These are phyloP conservation scores for Thielaviopsis populi DNA, from an alignment of 2,329 filamentous ascomycete species.

Conservation along the genomic window DNA sequence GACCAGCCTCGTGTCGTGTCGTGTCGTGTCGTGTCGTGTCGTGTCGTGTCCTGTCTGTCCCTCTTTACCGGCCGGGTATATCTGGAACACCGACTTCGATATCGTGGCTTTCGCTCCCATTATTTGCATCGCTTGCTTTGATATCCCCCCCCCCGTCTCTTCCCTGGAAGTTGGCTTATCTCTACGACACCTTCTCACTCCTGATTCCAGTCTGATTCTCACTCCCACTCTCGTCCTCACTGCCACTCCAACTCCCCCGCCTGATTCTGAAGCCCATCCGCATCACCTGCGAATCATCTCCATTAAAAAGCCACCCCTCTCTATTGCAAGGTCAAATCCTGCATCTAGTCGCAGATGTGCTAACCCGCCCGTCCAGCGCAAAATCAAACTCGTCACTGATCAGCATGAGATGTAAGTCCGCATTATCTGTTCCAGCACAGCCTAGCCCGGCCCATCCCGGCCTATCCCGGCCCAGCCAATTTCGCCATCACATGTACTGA, in stretches of 20 bases:
- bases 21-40: background rate
- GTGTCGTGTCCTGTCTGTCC: background rate
- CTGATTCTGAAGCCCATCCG: background rate
- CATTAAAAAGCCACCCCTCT: background rate
- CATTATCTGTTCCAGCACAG: no score
- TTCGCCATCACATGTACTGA: background rate
- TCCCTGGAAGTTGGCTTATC: background rate
- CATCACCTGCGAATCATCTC: background rate
- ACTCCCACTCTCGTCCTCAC: no score
- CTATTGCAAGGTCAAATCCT: conserved; percentile 11
- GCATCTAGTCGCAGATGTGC: background rate
- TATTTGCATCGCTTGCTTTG: background rate
- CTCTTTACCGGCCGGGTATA: background rate
- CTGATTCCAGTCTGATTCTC: no score
- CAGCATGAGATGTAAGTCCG: conserved; percentile 66
- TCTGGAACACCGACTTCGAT: background rate
- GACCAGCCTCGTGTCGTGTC: background rate
- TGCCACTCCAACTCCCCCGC: background rate
- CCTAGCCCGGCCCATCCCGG: no score
- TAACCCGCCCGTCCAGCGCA: conserved; percentile 47
- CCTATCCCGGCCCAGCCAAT: background rate
- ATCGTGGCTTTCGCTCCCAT: background rate
- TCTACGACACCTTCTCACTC: background rate
- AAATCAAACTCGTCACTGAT: conserved; percentile 83
- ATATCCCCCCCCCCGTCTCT: background rate